A percentile compares a stretch with the other conserved stretches of the same genome.
phyloP scores from a whole-genome alignment of 2,329 filamentous ascomycete genomes.

The Knoxdaviesia proteae region DNA sequence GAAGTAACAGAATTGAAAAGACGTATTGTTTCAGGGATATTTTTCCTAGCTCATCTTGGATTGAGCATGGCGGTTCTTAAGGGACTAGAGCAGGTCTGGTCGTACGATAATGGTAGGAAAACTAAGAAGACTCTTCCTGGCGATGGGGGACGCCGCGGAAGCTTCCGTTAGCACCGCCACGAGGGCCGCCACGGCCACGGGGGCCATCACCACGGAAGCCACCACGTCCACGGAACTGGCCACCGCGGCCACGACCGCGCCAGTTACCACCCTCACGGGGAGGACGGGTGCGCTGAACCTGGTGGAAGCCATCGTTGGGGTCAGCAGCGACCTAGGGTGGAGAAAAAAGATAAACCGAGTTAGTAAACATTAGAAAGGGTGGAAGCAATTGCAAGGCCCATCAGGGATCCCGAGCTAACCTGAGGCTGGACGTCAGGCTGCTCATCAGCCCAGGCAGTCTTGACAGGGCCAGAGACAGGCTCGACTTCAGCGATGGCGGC shows the following conservation, averaged over 20 bases:
- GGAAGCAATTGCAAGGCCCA: neutral
- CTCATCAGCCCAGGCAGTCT: slow-evolving; percentile 68
- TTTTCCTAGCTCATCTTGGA: too few relatives aligned
- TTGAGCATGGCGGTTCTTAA: too few relatives aligned
- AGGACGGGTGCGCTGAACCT: slow-evolving; percentile 42
- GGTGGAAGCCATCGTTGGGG: slow-evolving; percentile 47
- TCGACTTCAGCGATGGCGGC: slow-evolving; percentile 21
- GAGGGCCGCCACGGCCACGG: slow-evolving; percentile 18
- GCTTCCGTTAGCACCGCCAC: slow-evolving; percentile 13
- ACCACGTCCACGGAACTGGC: slow-evolving; percentile 29
- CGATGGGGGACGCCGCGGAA: slow-evolving; percentile 12
- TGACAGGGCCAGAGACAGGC: slow-evolving; percentile 31
- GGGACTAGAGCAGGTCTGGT: too few relatives aligned
- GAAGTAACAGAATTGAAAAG: too few relatives aligned
- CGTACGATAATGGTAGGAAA: too few relatives aligned
- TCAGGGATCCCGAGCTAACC: slow-evolving; percentile 13
- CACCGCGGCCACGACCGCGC: slow-evolving; percentile 23
- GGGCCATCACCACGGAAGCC: slow-evolving; percentile 25
- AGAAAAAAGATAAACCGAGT: slow-evolving; percentile 1
- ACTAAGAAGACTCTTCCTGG: neutral
- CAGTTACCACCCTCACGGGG: slow-evolving; percentile 24
- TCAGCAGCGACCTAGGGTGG: slow-evolving; percentile 16
- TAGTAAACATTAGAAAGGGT: slow-evolving; percentile 1
- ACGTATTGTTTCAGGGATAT: too few relatives aligned
- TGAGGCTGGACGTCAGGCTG: slow-evolving; percentile 32